Conservation (phyloP, 805 yeast genomes). For the Ogataea pini region DNA sequence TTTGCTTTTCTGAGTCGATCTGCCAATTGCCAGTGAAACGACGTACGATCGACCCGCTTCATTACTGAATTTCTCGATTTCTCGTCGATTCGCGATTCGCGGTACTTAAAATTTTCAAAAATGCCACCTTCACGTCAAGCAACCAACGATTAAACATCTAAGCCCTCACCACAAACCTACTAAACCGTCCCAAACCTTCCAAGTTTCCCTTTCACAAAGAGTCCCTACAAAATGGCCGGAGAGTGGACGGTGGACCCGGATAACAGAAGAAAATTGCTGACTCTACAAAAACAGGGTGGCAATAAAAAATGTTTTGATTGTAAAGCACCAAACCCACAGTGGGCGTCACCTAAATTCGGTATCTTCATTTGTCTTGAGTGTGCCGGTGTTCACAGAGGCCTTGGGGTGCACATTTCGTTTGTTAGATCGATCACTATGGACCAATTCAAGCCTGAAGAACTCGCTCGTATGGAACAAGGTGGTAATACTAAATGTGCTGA, state of each 20-base stretch:
- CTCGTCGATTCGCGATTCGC: neutral
- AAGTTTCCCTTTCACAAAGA: no score
- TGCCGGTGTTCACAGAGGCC: conserved; percentile 94
- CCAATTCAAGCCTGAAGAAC: conserved; percentile 93
- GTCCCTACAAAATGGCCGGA: conserved; percentile 45
- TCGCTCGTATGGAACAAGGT: conserved; percentile 88
- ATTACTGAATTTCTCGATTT: no score
- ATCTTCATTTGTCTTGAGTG: conserved; percentile 96
- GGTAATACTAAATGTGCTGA: conserved; percentile 78
- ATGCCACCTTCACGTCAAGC: neutral
- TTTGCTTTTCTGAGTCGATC: neutral
- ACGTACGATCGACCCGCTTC: no score
- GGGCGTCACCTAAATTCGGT: conserved; percentile 99
- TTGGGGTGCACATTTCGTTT: conserved; percentile 96
- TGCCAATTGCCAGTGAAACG: no score
- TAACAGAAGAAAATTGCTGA: conserved; percentile 74
- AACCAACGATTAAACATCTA: neutral
- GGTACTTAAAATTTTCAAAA: neutral
- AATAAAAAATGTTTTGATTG: conserved; percentile 94
- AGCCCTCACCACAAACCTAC: neutral
- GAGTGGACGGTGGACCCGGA: conserved; percentile 95
- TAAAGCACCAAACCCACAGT: conserved; percentile 93
- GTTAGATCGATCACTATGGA: conserved; percentile 98
- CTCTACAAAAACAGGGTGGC: conserved; percentile 76
- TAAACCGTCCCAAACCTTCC: no score